phyloP scores from a whole-genome alignment of 2,329 filamentous ascomycete species.

The Cryphonectria parasitica region DNA sequence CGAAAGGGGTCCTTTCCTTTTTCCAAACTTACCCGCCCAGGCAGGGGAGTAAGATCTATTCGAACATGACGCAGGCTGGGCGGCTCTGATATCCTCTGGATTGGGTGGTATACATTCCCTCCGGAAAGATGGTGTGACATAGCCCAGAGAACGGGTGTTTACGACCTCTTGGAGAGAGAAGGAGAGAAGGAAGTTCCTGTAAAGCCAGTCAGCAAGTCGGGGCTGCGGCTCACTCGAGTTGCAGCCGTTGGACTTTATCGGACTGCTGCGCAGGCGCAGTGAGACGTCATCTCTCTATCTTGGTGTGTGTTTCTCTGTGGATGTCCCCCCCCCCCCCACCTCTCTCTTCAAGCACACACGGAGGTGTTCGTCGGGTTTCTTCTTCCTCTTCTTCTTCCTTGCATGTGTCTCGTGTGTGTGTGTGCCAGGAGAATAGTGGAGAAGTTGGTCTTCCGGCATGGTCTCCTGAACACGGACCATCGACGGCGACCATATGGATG shows the following conservation, averaged over 20 bases:
- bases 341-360: neutral
- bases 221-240: constrained; percentile 9
- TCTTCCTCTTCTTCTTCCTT: neutral
- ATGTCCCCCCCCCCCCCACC: too few species aligned
- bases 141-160: constrained; percentile 6
- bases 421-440: neutral
- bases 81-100: constrained; percentile 18
- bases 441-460: constrained; percentile 1
- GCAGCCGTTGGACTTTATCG: neutral
- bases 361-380: neutral
- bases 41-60: neutral
- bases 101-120: constrained; percentile 11
- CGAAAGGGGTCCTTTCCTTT: neutral
- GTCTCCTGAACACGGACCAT: constrained; percentile 4
- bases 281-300: constrained; percentile 18
- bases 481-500: constrained; percentile 15
- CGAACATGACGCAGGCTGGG: constrained; percentile 8
- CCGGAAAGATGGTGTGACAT: constrained; percentile 9
- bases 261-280: constrained; percentile 19
- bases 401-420: neutral
- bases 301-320: neutral
- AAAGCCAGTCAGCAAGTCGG: neutral
- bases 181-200: neutral
- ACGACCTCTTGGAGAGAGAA: neutral
- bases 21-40: constrained; percentile 3